A percentile compares a stretch with the other conserved stretches of the same genome.
phyloP scores from a whole-genome alignment of 495 filamentous ascomycete species.

The Mytilinidion resinicola region DNA sequence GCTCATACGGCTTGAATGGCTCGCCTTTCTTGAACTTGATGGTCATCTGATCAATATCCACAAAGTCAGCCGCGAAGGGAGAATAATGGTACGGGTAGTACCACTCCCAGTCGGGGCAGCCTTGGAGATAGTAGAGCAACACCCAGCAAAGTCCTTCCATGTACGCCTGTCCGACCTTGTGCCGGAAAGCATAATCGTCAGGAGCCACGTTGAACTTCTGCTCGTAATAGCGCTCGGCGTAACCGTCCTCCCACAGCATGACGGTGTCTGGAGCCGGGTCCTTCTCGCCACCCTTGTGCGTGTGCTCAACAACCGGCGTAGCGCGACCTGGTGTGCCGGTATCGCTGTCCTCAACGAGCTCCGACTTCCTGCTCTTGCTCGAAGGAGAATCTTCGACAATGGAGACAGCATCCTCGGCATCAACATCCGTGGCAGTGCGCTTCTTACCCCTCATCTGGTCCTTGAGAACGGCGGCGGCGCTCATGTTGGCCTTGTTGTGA shows the following conservation, averaged over 20 bases:
- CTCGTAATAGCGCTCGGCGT: slow-evolving; percentile 92
- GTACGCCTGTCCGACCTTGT: slow-evolving; percentile 86
- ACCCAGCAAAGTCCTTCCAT: slow-evolving; percentile 98
- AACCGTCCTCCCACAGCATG: slow-evolving; percentile 89
- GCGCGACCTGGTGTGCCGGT: slow-evolving; percentile 52
- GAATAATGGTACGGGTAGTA: slow-evolving; percentile 99
- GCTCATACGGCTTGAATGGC: slow-evolving; percentile 89
- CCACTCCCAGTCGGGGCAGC: slow-evolving; percentile 97
- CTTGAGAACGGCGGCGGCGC: slow-evolving; percentile 84
- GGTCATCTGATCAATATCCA: slow-evolving; percentile 69
- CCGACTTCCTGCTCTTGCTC: slow-evolving; percentile 44
- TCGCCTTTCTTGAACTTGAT: slow-evolving; percentile 79
- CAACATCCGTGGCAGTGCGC: neutral
- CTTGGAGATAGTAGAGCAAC: slow-evolving; percentile 95
- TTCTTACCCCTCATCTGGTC: slow-evolving; percentile 59
- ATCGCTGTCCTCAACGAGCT: slow-evolving; percentile 55
- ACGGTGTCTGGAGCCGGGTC: slow-evolving; percentile 72
- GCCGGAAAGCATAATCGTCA: slow-evolving; percentile 76
- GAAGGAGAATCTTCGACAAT: neutral
- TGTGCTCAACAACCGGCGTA: slow-evolving; percentile 43
- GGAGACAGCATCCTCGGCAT: neutral
- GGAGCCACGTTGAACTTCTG: slow-evolving; percentile 90
- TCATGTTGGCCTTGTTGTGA: slow-evolving; percentile 86
- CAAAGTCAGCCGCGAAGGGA: slow-evolving; percentile 93
- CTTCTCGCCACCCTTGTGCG: slow-evolving; percentile 44